Evolutionary conservation across 2,329 filamentous ascomycete genomes (phyloP), one percentile per base, ranked within the genome.

Genomic region (Passalora sequoiae): DNA sequence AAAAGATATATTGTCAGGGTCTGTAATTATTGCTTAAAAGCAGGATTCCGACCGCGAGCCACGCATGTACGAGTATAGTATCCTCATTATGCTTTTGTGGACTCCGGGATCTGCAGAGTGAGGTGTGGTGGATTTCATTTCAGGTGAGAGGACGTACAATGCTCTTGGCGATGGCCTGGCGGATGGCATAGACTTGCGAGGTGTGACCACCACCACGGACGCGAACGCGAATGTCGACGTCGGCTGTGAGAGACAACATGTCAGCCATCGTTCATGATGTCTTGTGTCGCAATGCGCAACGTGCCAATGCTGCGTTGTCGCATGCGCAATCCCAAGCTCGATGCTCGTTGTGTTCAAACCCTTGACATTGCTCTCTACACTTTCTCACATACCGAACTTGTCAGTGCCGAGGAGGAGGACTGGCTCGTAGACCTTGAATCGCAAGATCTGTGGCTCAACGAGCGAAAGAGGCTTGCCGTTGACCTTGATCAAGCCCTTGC

Each of bases 371-470:
- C n/a, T n/a, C n/a, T n/a, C n/a, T n/a, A n/a, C n/a, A n/a, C n/a
- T n/a, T n/a, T n/a, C n/a, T n/a, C 16, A 63, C 71, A 56, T 71
- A 74, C 72, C 81, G 77, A 95, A 95, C 77, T 95, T 97, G 78
- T 98, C 92, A 66, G 94, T 81, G 63, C 92, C 92, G 69, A 97
- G 82, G 69, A 98, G 86, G 65, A 98, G 84, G 73, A 98, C 77
- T 64, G 92, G 92, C 78, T 98, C 92, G 84, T 98, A 98, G 76
- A 97, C 89, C 86, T 96, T 97, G 84, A 94, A 96, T 73, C 92
- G 86, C 67, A 98, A 81, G 74, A 95, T 84, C 77, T 95, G 86
- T 65, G 92, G 89, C 78, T 96, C 86, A 66, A 95, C 86, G 66
- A 97, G 86, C 67, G 78, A 78, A 66, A 98, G 83, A 67, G 92